Conservation (phyloP, 305 asterid genomes). For the Coffea humblotiana region DNA sequence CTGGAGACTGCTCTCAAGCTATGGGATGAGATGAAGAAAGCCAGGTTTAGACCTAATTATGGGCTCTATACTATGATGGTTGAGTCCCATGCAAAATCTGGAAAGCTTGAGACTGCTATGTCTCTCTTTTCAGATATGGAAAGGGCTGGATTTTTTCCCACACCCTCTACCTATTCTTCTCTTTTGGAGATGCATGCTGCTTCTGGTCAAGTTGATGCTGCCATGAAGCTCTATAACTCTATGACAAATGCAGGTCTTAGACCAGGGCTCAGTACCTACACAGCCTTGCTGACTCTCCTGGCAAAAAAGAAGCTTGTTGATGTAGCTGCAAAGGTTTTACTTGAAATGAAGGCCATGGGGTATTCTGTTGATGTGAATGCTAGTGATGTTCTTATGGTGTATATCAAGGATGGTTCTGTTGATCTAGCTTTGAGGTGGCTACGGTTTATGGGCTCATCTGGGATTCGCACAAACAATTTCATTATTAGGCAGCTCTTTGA, state of each 20-base stretch:
- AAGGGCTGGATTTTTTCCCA: conserved; percentile 89
- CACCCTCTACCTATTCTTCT: conserved; percentile 94
- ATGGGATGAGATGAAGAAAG: conserved; percentile 95
- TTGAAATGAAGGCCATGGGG: conserved; percentile 98
- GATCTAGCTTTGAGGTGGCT: conserved; percentile 97
- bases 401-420: conserved; percentile 82
- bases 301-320: conserved; percentile 95
- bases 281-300: conserved; percentile 65
- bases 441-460: conserved; percentile 91
- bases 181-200: conserved; percentile 96
- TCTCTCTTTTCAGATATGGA: conserved; percentile 91
- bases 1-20: conserved; percentile 72
- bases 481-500: conserved; percentile 90
- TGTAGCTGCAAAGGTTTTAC: conserved; percentile 90
- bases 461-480: conserved; percentile 90
- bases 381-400: conserved; percentile 96
- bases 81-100: conserved; percentile 94
- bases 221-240: conserved; percentile 94
- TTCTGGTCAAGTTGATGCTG: conserved; percentile 84
- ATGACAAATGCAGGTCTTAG: conserved; percentile 91
- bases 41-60: conserved; percentile 87
- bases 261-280: conserved; percentile 84
- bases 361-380: conserved; percentile 94
- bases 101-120: conserved; percentile 93
- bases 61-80: conserved; percentile 88